Base-by-base conservation (phyloP, 176 grass and related monocot genomes). In the Oropetium thomaeum region DNA sequence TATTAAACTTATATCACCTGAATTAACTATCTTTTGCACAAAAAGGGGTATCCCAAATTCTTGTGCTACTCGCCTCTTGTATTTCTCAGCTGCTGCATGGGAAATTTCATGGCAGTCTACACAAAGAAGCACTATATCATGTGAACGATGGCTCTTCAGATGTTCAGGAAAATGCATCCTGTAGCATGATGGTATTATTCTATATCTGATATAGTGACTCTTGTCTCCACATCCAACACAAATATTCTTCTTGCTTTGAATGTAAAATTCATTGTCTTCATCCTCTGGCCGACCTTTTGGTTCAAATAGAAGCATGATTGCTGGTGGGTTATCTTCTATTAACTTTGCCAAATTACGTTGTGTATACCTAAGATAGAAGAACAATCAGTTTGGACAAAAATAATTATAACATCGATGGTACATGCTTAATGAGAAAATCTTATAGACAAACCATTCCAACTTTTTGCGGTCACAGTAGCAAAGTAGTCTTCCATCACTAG, bases 161-260 rank as follows among this genome's bases (percentile, higher is more conserved):
- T 98, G 91, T 82, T 98, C 95, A 27, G 95, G 91, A 83, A 98
- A 98, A 81, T 94, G 90, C 88, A 93, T 92, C 81, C 95, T 84
- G 43, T 98, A 98, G 86, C 95, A 98, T 26, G 95, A 98, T 63
- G 95, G 95, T 79, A 97, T 98, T 79, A 98, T 93, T 85, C 91
- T 90, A 63, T 98, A 98, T 65, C 95, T 87, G 67, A 98, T 89
- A 74, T 98, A 98, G 62, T 98, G 95, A 49, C 87, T 93, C 55
- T 87, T 87, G 87, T 98, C 88, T 49, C 95, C 95, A 83, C 95
- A 94, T 58, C 95, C 90, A 72, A 98, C 91, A 65, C 95, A 98
- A 26, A 98, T 98, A 83, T 98, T 98, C 82, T 87, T 93, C 83
- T 98, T 98, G 66, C 91, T 91, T 81, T 98, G 95, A 72, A 98